Evolutionary conservation across 2,329 filamentous ascomycete genomes (phyloP).

Genomic region (Pseudocercospora crystallina): DNA sequence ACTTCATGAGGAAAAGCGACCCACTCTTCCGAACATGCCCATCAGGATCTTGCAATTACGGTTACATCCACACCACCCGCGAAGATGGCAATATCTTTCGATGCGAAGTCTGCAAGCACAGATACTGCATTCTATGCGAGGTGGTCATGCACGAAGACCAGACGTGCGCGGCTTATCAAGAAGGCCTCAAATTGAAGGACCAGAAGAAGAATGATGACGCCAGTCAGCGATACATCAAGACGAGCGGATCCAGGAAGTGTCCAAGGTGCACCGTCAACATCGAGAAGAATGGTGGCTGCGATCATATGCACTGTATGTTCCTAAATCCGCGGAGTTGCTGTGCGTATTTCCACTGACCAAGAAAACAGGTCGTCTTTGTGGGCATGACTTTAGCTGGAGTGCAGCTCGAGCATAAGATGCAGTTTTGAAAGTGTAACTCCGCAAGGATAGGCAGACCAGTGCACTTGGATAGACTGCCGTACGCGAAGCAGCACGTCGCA

Average conservation of each 20-base stretch:
- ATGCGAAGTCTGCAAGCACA: slow-evolving; percentile 8
- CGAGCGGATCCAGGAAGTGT: slow-evolving; percentile 15
- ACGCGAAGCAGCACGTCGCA: too few species aligned
- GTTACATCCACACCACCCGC: slow-evolving; percentile 9
- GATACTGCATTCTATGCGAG: slow-evolving; percentile 14
- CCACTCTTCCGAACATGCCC: slow-evolving; percentile 4
- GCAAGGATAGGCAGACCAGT: too few species aligned
- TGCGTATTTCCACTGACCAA: neutral
- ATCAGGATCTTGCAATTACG: slow-evolving; percentile 3
- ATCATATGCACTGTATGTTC: slow-evolving; percentile 25
- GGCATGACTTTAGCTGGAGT: too few species aligned
- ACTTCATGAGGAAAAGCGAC: slow-evolving; percentile 4
- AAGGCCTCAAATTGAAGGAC: neutral
- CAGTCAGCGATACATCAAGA: neutral
- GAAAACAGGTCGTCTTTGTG: too few species aligned
- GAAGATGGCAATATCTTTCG: slow-evolving; percentile 14
- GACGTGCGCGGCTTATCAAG: slow-evolving; percentile 10
- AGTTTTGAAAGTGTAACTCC: too few species aligned
- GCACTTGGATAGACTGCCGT: too few species aligned
- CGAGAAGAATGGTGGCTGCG: slow-evolving; percentile 24
- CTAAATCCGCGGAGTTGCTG: too few species aligned
- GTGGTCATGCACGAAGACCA: slow-evolving; percentile 12
- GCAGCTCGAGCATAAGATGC: too few species aligned
- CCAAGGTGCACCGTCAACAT: slow-evolving; percentile 23
- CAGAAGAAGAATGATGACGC: neutral